A percentile compares a stretch with the other conserved stretches of the same genome.
Conservation (phyloP, 495 filamentous ascomycete species). For the Aspergillus campestris region DNA sequence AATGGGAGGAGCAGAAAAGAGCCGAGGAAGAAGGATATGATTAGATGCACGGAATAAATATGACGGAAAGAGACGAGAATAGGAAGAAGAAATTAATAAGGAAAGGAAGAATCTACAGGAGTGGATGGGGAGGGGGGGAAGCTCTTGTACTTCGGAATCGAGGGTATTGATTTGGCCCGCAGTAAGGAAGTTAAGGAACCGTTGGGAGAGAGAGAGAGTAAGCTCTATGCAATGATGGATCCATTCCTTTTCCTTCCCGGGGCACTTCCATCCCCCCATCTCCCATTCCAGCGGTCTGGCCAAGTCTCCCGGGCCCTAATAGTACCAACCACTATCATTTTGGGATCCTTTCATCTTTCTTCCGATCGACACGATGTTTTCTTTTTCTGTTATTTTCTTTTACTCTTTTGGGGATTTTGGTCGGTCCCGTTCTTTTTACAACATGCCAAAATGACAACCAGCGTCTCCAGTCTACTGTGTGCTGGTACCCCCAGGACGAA, state of each 20-base stretch:
- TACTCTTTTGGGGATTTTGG: no score
- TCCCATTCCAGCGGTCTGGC: constrained; percentile 8
- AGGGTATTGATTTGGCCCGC: neutral
- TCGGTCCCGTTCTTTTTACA: no score
- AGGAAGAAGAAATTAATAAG: no score
- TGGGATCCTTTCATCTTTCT: no score
- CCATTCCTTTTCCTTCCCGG: constrained; percentile 3
- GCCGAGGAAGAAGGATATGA: constrained; percentile 1
- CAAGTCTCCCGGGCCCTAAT: constrained; percentile 13
- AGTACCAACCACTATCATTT: neutral
- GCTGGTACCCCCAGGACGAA: no score
- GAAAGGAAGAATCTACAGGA: neutral
- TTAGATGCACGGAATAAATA: no score
- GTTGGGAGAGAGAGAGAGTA: constrained; percentile 10
- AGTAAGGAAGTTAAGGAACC: constrained; percentile 5
- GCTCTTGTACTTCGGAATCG: neutral
- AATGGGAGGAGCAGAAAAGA: neutral
- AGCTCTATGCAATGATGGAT: constrained; percentile 4
- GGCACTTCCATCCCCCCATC: no score
- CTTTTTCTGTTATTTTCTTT: no score
- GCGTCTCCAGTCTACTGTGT: no score
- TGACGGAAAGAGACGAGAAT: no score
- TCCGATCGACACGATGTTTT: no score
- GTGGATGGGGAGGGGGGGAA: constrained; percentile 1
- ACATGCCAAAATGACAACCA: no score